These are phyloP conservation scores for Primulina tabacum DNA, from an alignment of 257 asterid species.

Conservation along the genomic window DNA sequence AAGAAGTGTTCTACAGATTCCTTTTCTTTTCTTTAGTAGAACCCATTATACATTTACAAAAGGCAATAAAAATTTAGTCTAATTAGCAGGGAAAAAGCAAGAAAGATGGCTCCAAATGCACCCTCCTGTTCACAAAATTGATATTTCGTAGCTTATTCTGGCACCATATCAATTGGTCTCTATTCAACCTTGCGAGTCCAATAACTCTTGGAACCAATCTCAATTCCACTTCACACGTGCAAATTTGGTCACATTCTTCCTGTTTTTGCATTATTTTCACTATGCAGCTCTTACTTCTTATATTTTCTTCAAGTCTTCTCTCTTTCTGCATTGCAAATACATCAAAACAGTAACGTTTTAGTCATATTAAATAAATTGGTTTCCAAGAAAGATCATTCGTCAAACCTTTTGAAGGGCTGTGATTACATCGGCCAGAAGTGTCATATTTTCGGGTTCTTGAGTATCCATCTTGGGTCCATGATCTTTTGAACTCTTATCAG, in stretches of 20 bases:
- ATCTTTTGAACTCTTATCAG: slow-evolving; percentile 50
- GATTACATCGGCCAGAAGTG: slow-evolving; percentile 38
- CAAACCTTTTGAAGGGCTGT: slow-evolving; percentile 65
- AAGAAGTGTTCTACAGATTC: not conserved
- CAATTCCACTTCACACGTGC: slow-evolving; percentile 57
- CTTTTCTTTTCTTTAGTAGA: not conserved
- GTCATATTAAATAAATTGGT: not conserved
- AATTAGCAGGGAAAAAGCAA: slow-evolving; percentile 74
- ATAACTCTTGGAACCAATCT: slow-evolving; percentile 59
- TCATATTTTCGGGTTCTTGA: slow-evolving; percentile 30
- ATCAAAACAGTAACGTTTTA: not conserved
- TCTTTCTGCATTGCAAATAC: slow-evolving; percentile 56
- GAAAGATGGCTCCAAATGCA: slow-evolving; percentile 59
- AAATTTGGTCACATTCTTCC: slow-evolving; percentile 26
- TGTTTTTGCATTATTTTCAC: slow-evolving; percentile 62
- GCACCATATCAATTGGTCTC: slow-evolving; percentile 69
- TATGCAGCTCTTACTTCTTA: slow-evolving; percentile 64
- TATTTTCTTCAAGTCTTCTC: slow-evolving; percentile 47
- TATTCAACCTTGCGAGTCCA: slow-evolving; percentile 49
- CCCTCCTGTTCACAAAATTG: slow-evolving; percentile 43
- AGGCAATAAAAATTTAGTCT: not conserved
- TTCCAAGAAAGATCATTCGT: not conserved
- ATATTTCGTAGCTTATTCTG: slow-evolving; percentile 54
- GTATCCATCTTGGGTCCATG: slow-evolving; percentile 27
- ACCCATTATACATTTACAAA: no score